These are phyloP conservation scores for Hansenula lynferdii DNA, from an alignment of 1,139 yeast genomes.

Conservation along the genomic window DNA sequence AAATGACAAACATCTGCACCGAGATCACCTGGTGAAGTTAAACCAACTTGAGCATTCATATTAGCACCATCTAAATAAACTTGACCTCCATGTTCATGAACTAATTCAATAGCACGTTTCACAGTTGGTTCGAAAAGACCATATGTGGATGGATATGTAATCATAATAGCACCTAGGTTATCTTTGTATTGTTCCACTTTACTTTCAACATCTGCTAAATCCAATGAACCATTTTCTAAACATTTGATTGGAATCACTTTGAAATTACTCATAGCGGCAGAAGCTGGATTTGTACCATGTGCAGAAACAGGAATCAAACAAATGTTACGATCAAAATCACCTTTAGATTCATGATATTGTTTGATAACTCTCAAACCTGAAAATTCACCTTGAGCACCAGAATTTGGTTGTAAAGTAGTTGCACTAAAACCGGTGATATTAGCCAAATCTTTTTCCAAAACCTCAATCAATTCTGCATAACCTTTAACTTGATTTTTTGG, in stretches of 20 bases:
- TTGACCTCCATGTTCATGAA: conserved; percentile 87
- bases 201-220: conserved; percentile 63
- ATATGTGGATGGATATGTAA: conserved; percentile 95
- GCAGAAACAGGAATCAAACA: conserved; percentile 97
- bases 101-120: conserved; percentile 74
- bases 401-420: conserved; percentile 91
- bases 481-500: conserved; percentile 87
- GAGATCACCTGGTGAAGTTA: conserved; percentile 94
- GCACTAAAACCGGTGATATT: conserved; percentile 95
- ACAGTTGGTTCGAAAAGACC: conserved; percentile 95
- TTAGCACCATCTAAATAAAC: conserved; percentile 98
- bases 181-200: conserved; percentile 71
- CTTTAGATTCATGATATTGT: conserved; percentile 67
- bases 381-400: conserved; percentile 99
- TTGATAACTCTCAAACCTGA: conserved; percentile 88
- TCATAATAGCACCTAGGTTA: conserved; percentile 85
- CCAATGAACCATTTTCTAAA: conserved; percentile 78
- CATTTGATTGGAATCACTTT: conserved; percentile 93
- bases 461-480: conserved; percentile 66
- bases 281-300: conserved; percentile 98
- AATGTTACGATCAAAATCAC: conserved; percentile 69
- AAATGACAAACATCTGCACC: conserved; percentile 99
- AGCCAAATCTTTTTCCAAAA: conserved; percentile 79
- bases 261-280: conserved; percentile 96
- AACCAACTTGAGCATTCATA: conserved; percentile 98